phyloP scores from a whole-genome alignment of 306 rosid species.

The Vigna trinervia region DNA sequence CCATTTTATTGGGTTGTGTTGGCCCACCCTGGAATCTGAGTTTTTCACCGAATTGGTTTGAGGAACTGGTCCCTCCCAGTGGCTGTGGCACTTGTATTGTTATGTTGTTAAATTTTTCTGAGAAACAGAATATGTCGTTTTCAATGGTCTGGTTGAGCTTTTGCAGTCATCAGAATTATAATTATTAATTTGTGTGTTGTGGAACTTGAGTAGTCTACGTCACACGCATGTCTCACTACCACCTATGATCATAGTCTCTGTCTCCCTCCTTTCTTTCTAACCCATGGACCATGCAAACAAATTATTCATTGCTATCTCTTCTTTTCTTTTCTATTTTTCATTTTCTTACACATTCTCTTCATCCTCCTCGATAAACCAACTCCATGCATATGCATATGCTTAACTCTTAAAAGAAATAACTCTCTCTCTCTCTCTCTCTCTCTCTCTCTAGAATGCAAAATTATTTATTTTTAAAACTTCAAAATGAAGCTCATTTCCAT shows the following conservation, averaged over 20 bases:
- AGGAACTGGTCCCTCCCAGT: constrained; percentile 39
- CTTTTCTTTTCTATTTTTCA: no score
- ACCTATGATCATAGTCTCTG: constrained; percentile 28
- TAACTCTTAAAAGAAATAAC: no score
- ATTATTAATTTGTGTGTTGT: constrained; percentile 44
- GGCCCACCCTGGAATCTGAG: no score
- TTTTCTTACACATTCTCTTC: neutral
- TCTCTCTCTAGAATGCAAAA: no score
- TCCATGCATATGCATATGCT: no score
- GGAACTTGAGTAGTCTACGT: constrained; percentile 50
- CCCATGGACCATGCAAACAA: constrained; percentile 37
- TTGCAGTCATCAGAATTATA: constrained; percentile 40
- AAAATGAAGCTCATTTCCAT: neutral
- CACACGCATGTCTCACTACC: constrained; percentile 48
- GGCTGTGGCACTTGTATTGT: constrained; percentile 31
- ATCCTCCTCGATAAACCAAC: neutral
- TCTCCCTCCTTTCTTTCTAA: constrained; percentile 32
- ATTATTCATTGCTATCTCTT: constrained; percentile 15
- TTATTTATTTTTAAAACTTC: no score
- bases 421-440: no score
- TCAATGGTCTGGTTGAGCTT: constrained; percentile 44
- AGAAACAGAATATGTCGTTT: constrained; percentile 48
- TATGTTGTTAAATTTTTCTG: constrained; percentile 38
- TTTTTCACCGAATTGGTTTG: constrained; percentile 5
- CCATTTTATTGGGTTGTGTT: no score